Percentiles rank a stretch among this genome's conserved stretches.
phyloP scores from a whole-genome alignment of 495 filamentous ascomycete species.

The Tuber melanosporum region DNA sequence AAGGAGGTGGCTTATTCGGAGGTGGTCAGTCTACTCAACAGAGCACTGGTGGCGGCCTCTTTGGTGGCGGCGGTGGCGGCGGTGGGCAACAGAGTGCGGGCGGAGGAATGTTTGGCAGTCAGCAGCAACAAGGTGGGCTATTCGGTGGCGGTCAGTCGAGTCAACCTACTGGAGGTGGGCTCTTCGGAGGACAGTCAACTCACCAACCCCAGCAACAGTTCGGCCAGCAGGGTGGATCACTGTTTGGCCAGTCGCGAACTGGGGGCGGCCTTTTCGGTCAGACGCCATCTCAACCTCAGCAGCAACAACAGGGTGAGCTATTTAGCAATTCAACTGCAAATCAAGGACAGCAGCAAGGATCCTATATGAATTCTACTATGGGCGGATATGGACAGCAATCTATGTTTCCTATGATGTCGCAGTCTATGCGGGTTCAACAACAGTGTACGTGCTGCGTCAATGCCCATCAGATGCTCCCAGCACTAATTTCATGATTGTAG shows the following conservation, averaged over 20 bases:
- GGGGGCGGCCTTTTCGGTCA: slow-evolving; percentile 20
- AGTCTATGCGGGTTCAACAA: not conserved
- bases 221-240: slow-evolving; percentile 43
- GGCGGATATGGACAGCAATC: not conserved
- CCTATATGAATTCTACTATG: slow-evolving; percentile 2
- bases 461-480: not conserved
- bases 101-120: slow-evolving; percentile 42
- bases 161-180: slow-evolving; percentile 35
- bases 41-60: slow-evolving; percentile 36
- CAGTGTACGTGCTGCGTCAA: slow-evolving; percentile 21
- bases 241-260: slow-evolving; percentile 37
- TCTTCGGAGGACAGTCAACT: slow-evolving; percentile 38
- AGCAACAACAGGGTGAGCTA: slow-evolving; percentile 21
- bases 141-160: slow-evolving; percentile 46
- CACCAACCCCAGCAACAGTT: slow-evolving; percentile 43
- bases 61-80: slow-evolving; percentile 21
- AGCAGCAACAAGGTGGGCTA: slow-evolving; percentile 43
- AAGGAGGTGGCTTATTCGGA: slow-evolving; percentile 45
- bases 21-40: slow-evolving; percentile 37
- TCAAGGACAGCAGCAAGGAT: slow-evolving; percentile 20
- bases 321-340: slow-evolving; percentile 20
- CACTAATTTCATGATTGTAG: slow-evolving; percentile 38
- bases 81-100: slow-evolving; percentile 39
- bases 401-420: slow-evolving; percentile 1
- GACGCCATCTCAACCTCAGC: slow-evolving; percentile 21